phyloP scores from a whole-genome alignment of 371 early-diverging fungal species.

The Apophysomyces variabilis region DNA sequence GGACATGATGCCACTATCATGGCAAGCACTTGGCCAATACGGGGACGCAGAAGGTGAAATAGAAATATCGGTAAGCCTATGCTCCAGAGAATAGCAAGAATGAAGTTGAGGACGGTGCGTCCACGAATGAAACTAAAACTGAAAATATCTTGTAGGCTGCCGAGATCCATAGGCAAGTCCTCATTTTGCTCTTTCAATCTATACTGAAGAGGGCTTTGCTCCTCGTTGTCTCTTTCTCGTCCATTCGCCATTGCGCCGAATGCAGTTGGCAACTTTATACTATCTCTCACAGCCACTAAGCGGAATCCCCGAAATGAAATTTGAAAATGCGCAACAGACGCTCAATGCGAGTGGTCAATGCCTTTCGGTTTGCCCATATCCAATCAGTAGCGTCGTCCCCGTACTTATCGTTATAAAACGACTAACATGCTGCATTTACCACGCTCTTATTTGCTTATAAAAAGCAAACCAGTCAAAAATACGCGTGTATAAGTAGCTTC shows the following conservation, averaged over 20 bases:
- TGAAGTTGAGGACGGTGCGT: constrained; percentile 35
- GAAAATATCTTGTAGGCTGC: constrained; percentile 38
- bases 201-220: constrained; percentile 4
- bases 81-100: constrained; percentile 43
- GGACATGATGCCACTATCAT: constrained; percentile 45
- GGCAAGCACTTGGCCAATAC: constrained; percentile 40
- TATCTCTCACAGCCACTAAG: too few species aligned
- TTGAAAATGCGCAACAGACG: too few species aligned
- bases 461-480: too few species aligned
- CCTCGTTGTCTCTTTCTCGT: neutral
- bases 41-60: constrained; percentile 33
- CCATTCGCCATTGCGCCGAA: neutral
- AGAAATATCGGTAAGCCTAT: constrained; percentile 44
- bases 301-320: too few species aligned
- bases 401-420: too few species aligned
- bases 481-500: too few species aligned
- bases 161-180: constrained; percentile 37
- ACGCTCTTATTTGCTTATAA: too few species aligned
- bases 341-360: too few species aligned
- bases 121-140: constrained; percentile 40
- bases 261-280: too few species aligned
- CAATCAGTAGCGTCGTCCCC: too few species aligned
- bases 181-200: constrained; percentile 29
- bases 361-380: too few species aligned
- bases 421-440: too few species aligned